Evolutionary conservation across 129 eudicot genomes (phyloP), one percentile per base, ranked within the genome.

Genomic region (Flaveria bidentis): DNA sequence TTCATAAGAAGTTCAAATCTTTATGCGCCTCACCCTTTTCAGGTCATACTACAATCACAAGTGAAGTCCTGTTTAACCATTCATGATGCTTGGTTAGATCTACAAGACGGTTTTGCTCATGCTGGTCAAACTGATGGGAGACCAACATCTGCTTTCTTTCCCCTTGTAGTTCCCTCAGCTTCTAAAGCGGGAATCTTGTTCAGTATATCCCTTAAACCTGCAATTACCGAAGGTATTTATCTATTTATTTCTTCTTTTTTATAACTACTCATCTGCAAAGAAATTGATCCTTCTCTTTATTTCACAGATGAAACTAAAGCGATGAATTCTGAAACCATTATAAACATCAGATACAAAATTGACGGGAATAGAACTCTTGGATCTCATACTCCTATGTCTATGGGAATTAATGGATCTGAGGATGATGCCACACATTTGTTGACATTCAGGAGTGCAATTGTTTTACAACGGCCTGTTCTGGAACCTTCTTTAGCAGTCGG

Each of bases 401-500:
- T 74, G 80, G 85, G 82, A 80, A 70, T 84, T 45, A 80, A 16
- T 39, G 86, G 72, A 69, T 10, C 57, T 46, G 85, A 87, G 71
- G 80, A 57, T 25, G 84, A 70, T 71, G 87, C 75, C 41, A 45
- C 82, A n/a, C 71, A 78, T 56, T 76, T 74, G 63, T 81, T 94
- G 86, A 86, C 86, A 44, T 95, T 95, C 60, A 85, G 80, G 88
- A 77, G 97, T 71, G 96, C 94, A 26, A 78, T 95, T 78, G 85
- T 75, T 55, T 81, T 95, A 75, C 99, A 91, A 85, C 81, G 86
- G 61, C 99, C 97, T 22, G 97, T 91, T 56, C 81, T 95, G 71
- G 97, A 95, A 83, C 99, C 99, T 76, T 91, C 88, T 81, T 82
- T 91, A 69, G 97, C 99, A 1, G 89, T 95, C 76, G 99, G 99